Percentiles rank a stretch among this genome's conserved stretches.
phyloP scores from a whole-genome alignment of 1,284 basidiomycete species.

The Cryptococcus sp. region DNA sequence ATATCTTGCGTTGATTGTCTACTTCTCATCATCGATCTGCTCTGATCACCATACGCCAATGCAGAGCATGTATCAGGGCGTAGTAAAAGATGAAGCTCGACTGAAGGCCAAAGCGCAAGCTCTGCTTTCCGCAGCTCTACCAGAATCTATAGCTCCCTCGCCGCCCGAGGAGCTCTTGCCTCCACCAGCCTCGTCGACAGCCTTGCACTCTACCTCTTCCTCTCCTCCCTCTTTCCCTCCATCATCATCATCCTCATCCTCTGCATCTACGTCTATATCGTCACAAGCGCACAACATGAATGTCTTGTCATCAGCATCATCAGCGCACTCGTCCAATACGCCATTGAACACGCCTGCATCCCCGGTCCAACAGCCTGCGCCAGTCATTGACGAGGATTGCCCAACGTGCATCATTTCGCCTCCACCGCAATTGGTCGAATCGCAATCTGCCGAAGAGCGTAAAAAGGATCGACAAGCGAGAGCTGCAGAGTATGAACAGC shows the following conservation, averaged over 20 bases:
- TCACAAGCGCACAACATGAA: too few relatives aligned
- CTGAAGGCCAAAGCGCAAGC: constrained; percentile 35
- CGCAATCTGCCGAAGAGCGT: constrained; percentile 33
- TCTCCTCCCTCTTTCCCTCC: not conserved
- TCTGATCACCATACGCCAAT: not conserved
- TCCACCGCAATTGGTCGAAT: constrained; percentile 43
- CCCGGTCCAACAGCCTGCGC: constrained; percentile 17
- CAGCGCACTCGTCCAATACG: constrained; percentile 13
- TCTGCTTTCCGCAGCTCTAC: not conserved
- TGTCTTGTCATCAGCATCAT: not conserved
- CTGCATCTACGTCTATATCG: not conserved
- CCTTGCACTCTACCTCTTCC: not conserved
- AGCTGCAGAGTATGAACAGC: constrained; percentile 40
- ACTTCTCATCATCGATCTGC: not conserved
- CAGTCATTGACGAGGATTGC: constrained; percentile 45
- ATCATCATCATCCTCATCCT: not conserved
- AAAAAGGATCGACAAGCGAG: constrained; percentile 34
- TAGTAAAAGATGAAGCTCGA: constrained; percentile 81
- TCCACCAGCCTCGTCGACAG: not conserved
- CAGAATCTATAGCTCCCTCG: not conserved
- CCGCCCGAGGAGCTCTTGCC: constrained; percentile 2
- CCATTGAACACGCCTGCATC: constrained; percentile 25
- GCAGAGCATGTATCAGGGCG: constrained; percentile 87
- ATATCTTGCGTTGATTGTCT: not conserved
- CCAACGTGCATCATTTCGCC: constrained; percentile 43